Conservation (phyloP, 129 eudicot genomes). For the Tagetes patula region DNA sequence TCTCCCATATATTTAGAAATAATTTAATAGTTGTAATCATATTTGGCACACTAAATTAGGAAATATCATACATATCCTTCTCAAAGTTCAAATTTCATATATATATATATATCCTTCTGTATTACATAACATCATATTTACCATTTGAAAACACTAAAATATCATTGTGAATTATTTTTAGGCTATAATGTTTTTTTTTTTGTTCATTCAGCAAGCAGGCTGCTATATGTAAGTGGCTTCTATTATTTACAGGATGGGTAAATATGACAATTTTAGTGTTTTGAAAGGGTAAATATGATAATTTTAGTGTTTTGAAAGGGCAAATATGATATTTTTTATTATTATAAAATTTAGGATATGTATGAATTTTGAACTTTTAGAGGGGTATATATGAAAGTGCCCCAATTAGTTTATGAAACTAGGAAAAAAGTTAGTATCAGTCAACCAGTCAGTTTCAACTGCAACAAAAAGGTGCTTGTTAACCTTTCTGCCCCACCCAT, state of each 20-base stretch:
- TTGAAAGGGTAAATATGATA: neutral
- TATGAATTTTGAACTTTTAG: slow-evolving; percentile 1
- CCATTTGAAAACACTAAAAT: neutral
- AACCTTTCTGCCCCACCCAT: neutral
- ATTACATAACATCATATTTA: neutral
- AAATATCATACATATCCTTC: neutral
- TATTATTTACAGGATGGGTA: neutral
- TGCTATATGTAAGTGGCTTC: neutral
- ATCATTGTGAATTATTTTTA: neutral
- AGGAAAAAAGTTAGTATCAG: neutral
- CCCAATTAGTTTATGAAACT: neutral
- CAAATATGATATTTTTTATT: neutral
- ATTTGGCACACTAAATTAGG: neutral
- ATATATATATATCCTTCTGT: neutral
- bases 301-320: neutral
- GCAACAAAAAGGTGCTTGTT: neutral
- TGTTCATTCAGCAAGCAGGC: neutral
- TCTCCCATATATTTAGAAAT: neutral
- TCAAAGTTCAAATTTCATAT: neutral
- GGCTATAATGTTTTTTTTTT: neutral
- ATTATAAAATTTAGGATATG: neutral
- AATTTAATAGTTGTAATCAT: neutral
- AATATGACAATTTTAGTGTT: neutral
- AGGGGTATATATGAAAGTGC: neutral
- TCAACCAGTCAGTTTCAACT: neutral